These are phyloP conservation scores for Sporisorium graminicola DNA, from an alignment of 1,284 basidiomycete genomes.

Conservation along the genomic window DNA sequence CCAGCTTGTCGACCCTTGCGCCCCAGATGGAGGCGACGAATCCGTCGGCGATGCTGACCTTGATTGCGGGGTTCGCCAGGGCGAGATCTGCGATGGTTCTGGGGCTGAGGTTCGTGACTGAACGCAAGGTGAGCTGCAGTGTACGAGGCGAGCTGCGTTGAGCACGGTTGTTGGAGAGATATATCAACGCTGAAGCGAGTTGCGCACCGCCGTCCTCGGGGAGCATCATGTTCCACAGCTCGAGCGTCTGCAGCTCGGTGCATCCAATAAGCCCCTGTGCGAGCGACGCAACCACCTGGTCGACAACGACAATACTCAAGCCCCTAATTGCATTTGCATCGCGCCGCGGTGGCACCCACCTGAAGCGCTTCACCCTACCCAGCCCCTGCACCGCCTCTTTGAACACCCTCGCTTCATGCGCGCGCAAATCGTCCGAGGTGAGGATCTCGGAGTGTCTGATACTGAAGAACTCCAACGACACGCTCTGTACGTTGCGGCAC, in stretches of 20 bases:
- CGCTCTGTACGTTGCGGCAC: slow-evolving; percentile 9
- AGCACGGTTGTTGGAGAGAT: neutral
- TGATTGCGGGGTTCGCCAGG: slow-evolving; percentile 17
- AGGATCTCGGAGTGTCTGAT: slow-evolving; percentile 34
- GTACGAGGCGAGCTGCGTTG: too few relatives aligned
- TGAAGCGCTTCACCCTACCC: slow-evolving; percentile 1
- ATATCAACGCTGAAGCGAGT: slow-evolving; percentile 21
- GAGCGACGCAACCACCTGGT: slow-evolving; percentile 26
- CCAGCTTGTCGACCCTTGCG: slow-evolving; percentile 19
- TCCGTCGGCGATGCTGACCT: slow-evolving; percentile 40
- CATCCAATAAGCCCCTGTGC: slow-evolving; percentile 23
- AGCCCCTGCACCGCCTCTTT: slow-evolving; percentile 9
- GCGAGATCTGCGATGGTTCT: slow-evolving; percentile 17
- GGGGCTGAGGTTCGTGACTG: slow-evolving; percentile 22
- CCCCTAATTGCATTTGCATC: slow-evolving; percentile 34
- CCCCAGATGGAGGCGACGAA: slow-evolving; percentile 45
- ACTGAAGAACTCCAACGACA: slow-evolving; percentile 45
- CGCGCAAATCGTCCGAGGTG: slow-evolving; percentile 16
- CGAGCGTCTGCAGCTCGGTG: slow-evolving; percentile 13
- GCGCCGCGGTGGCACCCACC: slow-evolving; percentile 37
- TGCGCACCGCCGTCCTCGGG: slow-evolving; percentile 17
- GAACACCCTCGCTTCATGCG: slow-evolving; percentile 16
- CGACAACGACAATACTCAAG: slow-evolving; percentile 42
- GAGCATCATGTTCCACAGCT: slow-evolving; percentile 45
- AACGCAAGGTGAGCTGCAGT: slow-evolving; percentile 21